Evolutionary conservation across 2,329 filamentous ascomycete species (phyloP), one percentile per base, ranked within the genome.

Genomic region (Westerdykella sp.): DNA sequence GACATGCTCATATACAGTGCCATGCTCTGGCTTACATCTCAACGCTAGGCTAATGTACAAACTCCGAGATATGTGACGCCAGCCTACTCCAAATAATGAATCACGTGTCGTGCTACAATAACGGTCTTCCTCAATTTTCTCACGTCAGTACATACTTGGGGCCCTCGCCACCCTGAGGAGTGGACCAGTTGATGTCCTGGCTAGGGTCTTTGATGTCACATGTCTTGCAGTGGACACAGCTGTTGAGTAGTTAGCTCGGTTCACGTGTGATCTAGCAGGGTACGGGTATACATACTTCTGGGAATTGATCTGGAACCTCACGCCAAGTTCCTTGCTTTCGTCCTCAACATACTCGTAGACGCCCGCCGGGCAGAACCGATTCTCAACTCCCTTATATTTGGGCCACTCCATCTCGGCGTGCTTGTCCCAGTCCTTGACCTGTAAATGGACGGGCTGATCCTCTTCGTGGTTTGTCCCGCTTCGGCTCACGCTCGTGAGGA

Each of bases 331-430:
- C 71, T 95, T 96, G 43, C 77, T 83, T 42, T 84, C 79, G 63
- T 98, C 93, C 71, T 98, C 93, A 7, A 97, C 81, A 67, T 98
- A 98, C 68, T 98, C 93, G 61, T 98, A 98, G 53, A 98, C 93
- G 12, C 90, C 93, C 1, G 93, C 93, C 14, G 93, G 93, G 65
- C 93, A 98, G 74, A 98, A 98, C 15, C 93, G 78, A 67, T 94
- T 96, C 76, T 98, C 93, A 4, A 98, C 66, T 9, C 93, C 93
- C 74, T 95, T 85, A 71, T 86, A 98, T 49, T 79, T 77, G 16
- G 93, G 93, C 73, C 83, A 98, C 41, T 88, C 84, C 66, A 82
- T 80, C 49, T 83, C 75, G 2, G 88, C 84, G 71, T 98, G 93
- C 61, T 83, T 82, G 57, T 96, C 89, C 89, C 89, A 96, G 69